Base-by-base conservation (phyloP, 2,329 filamentous ascomycete genomes). In the Didymella exigua region DNA sequence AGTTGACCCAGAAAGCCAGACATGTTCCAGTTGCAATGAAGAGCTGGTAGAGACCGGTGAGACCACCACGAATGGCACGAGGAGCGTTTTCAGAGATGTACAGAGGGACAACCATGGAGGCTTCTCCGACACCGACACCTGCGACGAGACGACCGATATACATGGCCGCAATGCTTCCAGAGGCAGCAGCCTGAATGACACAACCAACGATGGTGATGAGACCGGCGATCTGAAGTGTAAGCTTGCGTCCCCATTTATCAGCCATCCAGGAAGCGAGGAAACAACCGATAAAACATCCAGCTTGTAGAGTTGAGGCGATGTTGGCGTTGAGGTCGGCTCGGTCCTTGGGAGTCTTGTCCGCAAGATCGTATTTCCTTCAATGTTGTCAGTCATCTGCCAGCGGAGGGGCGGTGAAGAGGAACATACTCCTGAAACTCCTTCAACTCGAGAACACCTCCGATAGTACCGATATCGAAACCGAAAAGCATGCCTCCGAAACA, bases 401-500 rank as follows among this genome's bases (percentile, higher is more conserved):
- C n/a, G n/a, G 8, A 16, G 10, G 9, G 5, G 31, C 24, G 47
- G 16, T 23, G 10, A 27, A 30, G 54, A 49, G 18, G 27, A 24
- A 66, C 77, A 38, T 75, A 86, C 78, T 74, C 70, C 68, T 84
- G 80, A 60, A 87, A 88, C 5, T 79, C 77, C 14, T 78, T 75
- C 76, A 89, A 81, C 44, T 82, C 84, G 23, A 89, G 75, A 40
- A 89, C 84, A 62, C 87, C 87, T 31, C 87, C 85, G 58, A 89
- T 89, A 59, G 86, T 86, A 49, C 86, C 86, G 24, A 85, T 87
- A 66, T 86, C 83, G 74, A 85, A 81, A 23, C 87, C 87, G 59
- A 89, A 89, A 42, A 87, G 80, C 78, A 84, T 85, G 55, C 87
- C 88, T 56, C 88, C 88, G 56, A 89, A 90, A 73, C 87, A 89